Percentiles rank a stretch among this genome's conserved stretches.
These are phyloP conservation scores for Clonostachys sp. DNA, from an alignment of 2,329 filamentous ascomycete species.

Conservation along the genomic window DNA sequence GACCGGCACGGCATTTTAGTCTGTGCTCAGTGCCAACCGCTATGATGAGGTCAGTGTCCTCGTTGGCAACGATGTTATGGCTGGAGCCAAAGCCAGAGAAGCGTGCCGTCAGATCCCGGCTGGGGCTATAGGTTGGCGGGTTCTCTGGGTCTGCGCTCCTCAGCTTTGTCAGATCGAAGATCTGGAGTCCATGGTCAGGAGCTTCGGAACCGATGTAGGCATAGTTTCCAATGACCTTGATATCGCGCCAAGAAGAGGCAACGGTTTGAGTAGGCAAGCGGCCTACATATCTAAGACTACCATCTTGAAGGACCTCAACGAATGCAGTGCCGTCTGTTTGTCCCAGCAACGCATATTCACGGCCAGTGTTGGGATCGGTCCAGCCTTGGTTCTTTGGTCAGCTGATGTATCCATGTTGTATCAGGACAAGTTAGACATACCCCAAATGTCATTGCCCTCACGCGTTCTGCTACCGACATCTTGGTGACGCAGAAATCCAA, in stretches of 20 bases:
- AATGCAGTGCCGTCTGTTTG: conserved; percentile 43
- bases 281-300: conserved; percentile 36
- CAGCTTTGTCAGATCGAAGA: conserved; percentile 58
- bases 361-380: conserved; percentile 18
- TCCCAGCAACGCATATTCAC: conserved; percentile 38
- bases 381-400: conserved; percentile 1
- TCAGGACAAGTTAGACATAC: background rate
- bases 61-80: conserved; percentile 45
- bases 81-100: conserved; percentile 20
- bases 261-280: conserved; percentile 34
- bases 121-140: conserved; percentile 20
- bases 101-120: conserved; percentile 22
- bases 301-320: conserved; percentile 33
- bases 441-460: conserved; percentile 27
- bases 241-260: conserved; percentile 29
- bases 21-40: conserved; percentile 32
- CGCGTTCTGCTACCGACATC: conserved; percentile 24
- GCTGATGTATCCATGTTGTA: background rate
- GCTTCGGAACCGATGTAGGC: conserved; percentile 35
- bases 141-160: conserved; percentile 31
- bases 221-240: conserved; percentile 27
- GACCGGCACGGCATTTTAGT: conserved; percentile 35
- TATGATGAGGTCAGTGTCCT: conserved; percentile 37
- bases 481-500: conserved; percentile 29
- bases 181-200: conserved; percentile 50